Evolutionary conservation across 768 basidiomycete species (phyloP).

Genomic region (Dioszegia aurantiaca): DNA sequence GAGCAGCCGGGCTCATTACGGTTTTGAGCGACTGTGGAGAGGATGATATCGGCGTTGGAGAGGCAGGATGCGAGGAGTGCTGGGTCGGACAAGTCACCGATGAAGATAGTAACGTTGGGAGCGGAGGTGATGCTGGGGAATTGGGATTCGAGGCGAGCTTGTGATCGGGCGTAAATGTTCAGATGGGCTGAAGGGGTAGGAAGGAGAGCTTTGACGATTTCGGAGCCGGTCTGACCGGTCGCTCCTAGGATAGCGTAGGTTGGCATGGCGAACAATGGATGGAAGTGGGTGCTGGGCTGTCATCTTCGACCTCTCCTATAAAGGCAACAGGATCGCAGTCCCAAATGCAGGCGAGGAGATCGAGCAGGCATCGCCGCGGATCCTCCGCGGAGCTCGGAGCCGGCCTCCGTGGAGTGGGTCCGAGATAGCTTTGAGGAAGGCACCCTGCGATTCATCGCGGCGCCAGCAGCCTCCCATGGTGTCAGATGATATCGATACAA

Average conservation of each 20-base stretch:
- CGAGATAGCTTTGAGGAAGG: too few relatives aligned
- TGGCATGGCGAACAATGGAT: neutral
- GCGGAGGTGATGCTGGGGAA: slow-evolving; percentile 2
- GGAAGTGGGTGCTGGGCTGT: too few relatives aligned
- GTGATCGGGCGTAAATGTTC: slow-evolving; percentile 16
- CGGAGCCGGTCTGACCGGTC: slow-evolving; percentile 8
- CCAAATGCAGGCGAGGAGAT: too few relatives aligned
- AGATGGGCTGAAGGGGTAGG: neutral
- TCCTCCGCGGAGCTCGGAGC: too few relatives aligned
- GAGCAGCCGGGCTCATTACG: slow-evolving; percentile 9
- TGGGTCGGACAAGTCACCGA: slow-evolving; percentile 8
- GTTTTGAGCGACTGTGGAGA: slow-evolving; percentile 10
- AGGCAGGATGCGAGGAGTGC: slow-evolving; percentile 4
- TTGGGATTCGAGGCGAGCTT: neutral
- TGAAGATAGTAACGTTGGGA: slow-evolving; percentile 8
- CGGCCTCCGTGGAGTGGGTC: too few relatives aligned
- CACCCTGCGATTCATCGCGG: too few relatives aligned
- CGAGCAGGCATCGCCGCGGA: too few relatives aligned
- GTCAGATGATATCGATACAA: too few relatives aligned
- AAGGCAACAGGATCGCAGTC: too few relatives aligned
- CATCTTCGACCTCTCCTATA: too few relatives aligned
- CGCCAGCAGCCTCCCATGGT: too few relatives aligned
- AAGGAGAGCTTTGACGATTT: slow-evolving; percentile 8
- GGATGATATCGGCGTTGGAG: neutral
- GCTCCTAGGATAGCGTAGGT: slow-evolving; percentile 14